Conservation (phyloP, 768 basidiomycete genomes). For the Mycena albidolilacea region DNA sequence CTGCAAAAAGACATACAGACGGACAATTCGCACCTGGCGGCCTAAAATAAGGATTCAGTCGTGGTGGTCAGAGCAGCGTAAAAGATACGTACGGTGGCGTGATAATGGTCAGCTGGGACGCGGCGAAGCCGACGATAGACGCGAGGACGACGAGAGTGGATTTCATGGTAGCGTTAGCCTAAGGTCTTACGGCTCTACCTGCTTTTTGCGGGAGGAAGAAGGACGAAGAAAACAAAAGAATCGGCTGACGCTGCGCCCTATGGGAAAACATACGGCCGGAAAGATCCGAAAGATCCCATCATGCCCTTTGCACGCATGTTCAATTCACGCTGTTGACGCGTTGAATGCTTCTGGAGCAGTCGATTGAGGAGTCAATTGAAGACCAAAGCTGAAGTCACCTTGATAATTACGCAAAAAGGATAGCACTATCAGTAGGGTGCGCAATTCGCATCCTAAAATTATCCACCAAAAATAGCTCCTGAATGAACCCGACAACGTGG, state of each 20-base stretch:
- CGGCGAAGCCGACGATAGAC: conserved; percentile 23
- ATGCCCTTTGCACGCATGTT: no score
- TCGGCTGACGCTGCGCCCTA: not conserved
- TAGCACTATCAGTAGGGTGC: no score
- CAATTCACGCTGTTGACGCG: no score
- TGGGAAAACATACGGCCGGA: not conserved
- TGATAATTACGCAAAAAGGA: no score
- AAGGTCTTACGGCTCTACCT: conserved; percentile 18
- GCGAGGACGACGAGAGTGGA: conserved; percentile 26
- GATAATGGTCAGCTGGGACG: conserved; percentile 25
- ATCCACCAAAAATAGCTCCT: no score
- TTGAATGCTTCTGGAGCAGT: no score
- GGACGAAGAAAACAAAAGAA: conserved; percentile 7
- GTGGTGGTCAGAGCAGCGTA: conserved; percentile 1
- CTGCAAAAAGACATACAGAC: conserved; percentile 10
- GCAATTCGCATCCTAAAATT: no score
- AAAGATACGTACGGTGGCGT: conserved; percentile 33
- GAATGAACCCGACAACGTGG: no score
- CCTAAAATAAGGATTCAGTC: conserved; percentile 24
- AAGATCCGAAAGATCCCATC: not conserved
- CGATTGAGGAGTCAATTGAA: no score
- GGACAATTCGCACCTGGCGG: conserved; percentile 23
- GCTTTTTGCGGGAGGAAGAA: conserved; percentile 15
- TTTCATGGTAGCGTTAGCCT: conserved; percentile 24
- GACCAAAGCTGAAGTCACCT: no score